Base-by-base conservation (phyloP, 495 filamentous ascomycete species). In the Jackrogersella minutella region DNA sequence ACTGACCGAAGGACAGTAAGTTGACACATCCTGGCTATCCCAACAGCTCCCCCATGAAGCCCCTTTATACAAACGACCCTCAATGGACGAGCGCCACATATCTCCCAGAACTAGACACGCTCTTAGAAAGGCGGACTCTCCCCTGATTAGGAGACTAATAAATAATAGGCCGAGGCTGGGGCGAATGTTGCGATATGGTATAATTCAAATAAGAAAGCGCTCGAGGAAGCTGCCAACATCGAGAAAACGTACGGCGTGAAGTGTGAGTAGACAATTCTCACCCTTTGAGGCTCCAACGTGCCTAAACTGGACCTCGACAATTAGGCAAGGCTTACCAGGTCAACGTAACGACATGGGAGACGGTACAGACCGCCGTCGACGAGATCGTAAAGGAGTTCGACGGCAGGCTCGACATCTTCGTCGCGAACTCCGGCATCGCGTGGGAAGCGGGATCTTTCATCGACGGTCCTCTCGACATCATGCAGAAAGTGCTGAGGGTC, bases 151-250 rank as follows among this genome's bases (percentile, higher is more conserved):
- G 30, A 44, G 30, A 13, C 51, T 69, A 44, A 69, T 16, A 26
- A 0, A 9, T 31, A 14, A 13, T 40, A 69, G 66, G 92, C 92
- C 8, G 93, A 96, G 71, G 88, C 91, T 19, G 93, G 93, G 34
- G 92, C 93, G 33, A 92, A 97, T 65, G 90, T 96, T 39, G 92
- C 90, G 2, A 86, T 97, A 28, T 94, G 90, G 88, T 96, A 93
- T 70, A 92, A 92, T 72, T 86, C 81, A 74, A 93, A 95, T 78
- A 82, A 84, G 70, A 87, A 90, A 64, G 88, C 89, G 6, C 60
- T 87, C 37, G 84, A 88, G 41, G 80, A 86, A n/a, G 93, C 93
- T 2, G 82, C 81, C 16, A 87, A 90, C 46, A 90, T 96, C 55
- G 90, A 88, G 68, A 78, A 86, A 68, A 84, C 84, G 36, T 95